phyloP scores from a whole-genome alignment of 768 basidiomycete genomes.

The Mycena indigotica region DNA sequence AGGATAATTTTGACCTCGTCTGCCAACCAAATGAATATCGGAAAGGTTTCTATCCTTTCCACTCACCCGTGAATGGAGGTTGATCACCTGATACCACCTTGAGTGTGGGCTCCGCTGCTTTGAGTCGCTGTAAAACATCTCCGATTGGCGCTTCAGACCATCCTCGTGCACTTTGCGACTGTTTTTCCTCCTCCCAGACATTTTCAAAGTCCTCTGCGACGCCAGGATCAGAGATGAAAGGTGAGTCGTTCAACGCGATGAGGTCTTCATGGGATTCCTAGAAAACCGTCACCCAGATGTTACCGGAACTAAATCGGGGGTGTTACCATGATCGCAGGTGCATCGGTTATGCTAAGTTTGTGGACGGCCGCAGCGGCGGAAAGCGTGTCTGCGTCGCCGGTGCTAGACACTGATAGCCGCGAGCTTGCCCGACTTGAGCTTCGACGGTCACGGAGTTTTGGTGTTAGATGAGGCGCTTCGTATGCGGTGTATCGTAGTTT shows the following conservation, averaged over 20 bases:
- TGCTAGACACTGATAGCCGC: constrained; percentile 33
- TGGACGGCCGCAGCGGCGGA: constrained; percentile 39
- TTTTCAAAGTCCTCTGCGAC: constrained; percentile 49
- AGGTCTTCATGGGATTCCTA: no score
- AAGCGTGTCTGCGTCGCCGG: constrained; percentile 21
- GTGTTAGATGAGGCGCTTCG: constrained; percentile 56
- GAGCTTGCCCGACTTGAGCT: constrained; percentile 34
- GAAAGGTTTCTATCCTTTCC: no score
- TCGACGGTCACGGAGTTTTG: constrained; percentile 44
- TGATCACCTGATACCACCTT: constrained; percentile 56
- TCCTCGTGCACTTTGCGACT: constrained; percentile 51
- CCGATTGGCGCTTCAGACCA: constrained; percentile 69
- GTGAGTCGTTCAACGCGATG: constrained; percentile 69
- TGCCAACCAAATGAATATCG: constrained; percentile 31
- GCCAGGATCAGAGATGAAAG: constrained; percentile 56
- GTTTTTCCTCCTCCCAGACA: constrained; percentile 58
- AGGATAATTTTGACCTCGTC: constrained; percentile 70
- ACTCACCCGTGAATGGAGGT: constrained; percentile 58
- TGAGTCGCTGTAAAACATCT: constrained; percentile 54
- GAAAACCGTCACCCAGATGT: no score
- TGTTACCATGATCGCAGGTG: no score
- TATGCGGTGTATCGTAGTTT: constrained; percentile 74
- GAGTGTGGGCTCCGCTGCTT: constrained; percentile 45
- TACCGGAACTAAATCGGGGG: no score
- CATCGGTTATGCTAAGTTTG: no score